These are phyloP conservation scores for Blechomonas ayalai DNA, from an alignment of 208 protist genomes.

Conservation along the genomic window DNA sequence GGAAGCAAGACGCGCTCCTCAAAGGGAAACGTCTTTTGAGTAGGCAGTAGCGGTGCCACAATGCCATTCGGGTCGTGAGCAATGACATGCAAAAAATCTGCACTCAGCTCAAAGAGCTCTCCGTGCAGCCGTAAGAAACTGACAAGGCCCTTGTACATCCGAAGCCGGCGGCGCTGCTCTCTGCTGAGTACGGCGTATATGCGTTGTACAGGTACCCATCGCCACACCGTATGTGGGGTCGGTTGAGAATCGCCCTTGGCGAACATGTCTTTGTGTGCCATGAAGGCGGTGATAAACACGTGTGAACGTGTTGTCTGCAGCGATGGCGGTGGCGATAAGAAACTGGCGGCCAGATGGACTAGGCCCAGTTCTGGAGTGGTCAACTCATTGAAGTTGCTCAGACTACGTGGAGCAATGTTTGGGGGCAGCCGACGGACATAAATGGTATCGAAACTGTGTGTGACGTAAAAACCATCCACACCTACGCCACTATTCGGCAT, in stretches of 20 bases:
- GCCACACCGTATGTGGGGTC: slow-evolving; percentile 29
- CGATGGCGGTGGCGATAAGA: slow-evolving; percentile 66
- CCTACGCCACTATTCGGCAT: too few species aligned
- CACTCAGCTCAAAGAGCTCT: slow-evolving; percentile 69
- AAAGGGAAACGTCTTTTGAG: slow-evolving; percentile 47
- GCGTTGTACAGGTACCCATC: slow-evolving; percentile 61
- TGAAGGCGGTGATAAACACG: slow-evolving; percentile 3
- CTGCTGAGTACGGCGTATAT: slow-evolving; percentile 52
- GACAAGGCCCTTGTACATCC: slow-evolving; percentile 55
- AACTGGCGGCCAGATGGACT: slow-evolving; percentile 28
- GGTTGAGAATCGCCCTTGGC: not conserved
- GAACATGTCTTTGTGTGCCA: not conserved
- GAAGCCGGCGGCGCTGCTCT: slow-evolving; percentile 37
- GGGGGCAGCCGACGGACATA: slow-evolving; percentile 72
- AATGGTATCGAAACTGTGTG: slow-evolving; percentile 45
- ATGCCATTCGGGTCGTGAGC: slow-evolving; percentile 62
- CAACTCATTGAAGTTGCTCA: slow-evolving; percentile 64
- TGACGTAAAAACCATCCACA: slow-evolving; percentile 22
- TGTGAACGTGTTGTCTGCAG: not conserved
- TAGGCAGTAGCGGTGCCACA: slow-evolving; percentile 53
- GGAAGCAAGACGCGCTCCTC: slow-evolving; percentile 71
- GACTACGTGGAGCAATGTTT: slow-evolving; percentile 49
- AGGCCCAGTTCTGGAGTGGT: slow-evolving; percentile 56
- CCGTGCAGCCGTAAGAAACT: slow-evolving; percentile 83
- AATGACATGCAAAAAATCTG: slow-evolving; percentile 67